Conservation (phyloP, 257 asterid genomes). For the Nicotiana otophora region DNA sequence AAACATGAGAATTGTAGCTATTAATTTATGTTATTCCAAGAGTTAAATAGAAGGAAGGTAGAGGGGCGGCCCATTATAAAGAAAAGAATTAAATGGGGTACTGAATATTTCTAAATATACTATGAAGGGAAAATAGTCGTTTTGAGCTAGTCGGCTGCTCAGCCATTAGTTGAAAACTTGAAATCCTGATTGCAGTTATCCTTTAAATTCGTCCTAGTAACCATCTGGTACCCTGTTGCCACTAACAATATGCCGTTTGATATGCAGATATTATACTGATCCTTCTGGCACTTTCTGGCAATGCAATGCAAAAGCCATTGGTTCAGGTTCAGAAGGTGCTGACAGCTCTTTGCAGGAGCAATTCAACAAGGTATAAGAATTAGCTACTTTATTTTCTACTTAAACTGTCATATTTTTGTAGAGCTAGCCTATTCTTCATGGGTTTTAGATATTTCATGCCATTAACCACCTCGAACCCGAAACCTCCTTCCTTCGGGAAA, state of each 20-base stretch:
- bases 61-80: too few relatives aligned
- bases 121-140: not conserved
- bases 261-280: conserved; percentile 70
- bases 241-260: not conserved
- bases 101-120: not conserved
- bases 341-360: conserved; percentile 99
- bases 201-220: not conserved
- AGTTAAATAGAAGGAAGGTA: not conserved
- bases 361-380: conserved; percentile 50
- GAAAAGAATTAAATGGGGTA: not conserved
- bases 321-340: conserved; percentile 98
- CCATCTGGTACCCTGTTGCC: not conserved
- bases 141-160: not conserved
- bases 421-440: not conserved
- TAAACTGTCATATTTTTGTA: not conserved
- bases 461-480: not conserved
- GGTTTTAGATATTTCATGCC: not conserved
- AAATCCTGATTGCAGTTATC: not conserved
- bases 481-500: not conserved
- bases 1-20: not conserved
- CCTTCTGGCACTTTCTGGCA: conserved; percentile 98
- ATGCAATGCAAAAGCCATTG: conserved; percentile 93
- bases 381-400: not conserved
- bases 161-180: not conserved
- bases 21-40: not conserved